Percentiles rank a stretch among this genome's conserved stretches.
Evolutionary conservation across 2,329 filamentous ascomycete species (phyloP).

Genomic region (Trichoderma citrinoviride): DNA sequence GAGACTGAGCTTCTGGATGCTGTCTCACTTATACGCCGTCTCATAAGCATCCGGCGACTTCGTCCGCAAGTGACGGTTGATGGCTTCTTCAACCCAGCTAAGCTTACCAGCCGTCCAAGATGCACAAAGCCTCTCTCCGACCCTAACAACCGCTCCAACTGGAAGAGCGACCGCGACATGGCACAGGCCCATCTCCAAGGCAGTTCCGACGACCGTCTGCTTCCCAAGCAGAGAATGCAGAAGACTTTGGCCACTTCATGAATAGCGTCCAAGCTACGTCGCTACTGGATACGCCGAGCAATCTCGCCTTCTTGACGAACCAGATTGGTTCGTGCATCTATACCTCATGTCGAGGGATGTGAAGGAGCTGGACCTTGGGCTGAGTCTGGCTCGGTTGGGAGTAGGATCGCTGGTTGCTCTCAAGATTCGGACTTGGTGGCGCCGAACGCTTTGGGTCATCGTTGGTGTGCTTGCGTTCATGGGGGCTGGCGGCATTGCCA

Average conservation of each 20-base stretch:
- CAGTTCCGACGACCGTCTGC: neutral
- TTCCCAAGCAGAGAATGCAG: conserved; percentile 7
- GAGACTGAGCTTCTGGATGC: conserved; percentile 21
- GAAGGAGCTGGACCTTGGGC: conserved; percentile 20
- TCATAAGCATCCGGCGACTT: conserved; percentile 14
- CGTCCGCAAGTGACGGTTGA: neutral
- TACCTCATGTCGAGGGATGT: conserved; percentile 19
- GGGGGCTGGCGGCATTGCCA: conserved; percentile 17
- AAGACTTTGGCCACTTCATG: conserved; percentile 22
- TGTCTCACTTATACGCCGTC: conserved; percentile 2
- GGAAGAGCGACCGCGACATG: conserved; percentile 23
- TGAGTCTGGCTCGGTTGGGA: conserved; percentile 18
- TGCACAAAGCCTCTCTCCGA: conserved; percentile 19
- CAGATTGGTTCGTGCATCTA: conserved; percentile 22
- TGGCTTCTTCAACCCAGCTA: neutral
- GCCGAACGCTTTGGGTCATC: conserved; percentile 20
- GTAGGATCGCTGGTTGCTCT: conserved; percentile 26
- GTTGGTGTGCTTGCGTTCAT: conserved; percentile 23
- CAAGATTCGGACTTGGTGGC: conserved; percentile 27
- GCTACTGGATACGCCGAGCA: conserved; percentile 8
- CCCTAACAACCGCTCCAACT: conserved; percentile 18
- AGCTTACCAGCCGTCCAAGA: conserved; percentile 21
- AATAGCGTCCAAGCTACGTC: conserved; percentile 8
- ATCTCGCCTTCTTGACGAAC: conserved; percentile 2
- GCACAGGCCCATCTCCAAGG: neutral